Conservation (phyloP, 2,329 filamentous ascomycete species). For the Stagonosporopsis tanaceti region DNA sequence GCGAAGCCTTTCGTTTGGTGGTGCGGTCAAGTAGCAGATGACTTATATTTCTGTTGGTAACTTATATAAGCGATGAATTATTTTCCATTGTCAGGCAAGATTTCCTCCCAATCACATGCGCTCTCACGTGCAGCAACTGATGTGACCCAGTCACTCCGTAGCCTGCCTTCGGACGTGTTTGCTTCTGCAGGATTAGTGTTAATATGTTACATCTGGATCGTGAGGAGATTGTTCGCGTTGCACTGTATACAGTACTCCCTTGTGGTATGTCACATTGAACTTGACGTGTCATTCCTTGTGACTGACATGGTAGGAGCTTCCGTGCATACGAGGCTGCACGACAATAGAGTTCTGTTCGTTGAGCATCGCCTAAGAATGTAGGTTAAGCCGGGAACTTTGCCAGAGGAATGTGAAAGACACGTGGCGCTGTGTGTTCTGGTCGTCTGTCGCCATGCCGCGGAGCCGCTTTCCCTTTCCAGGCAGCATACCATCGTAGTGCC, state of each 20-base stretch:
- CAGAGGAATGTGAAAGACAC: not conserved
- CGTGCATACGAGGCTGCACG: not conserved
- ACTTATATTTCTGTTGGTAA: not conserved
- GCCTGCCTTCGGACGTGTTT: not conserved
- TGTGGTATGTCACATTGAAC: constrained; percentile 5
- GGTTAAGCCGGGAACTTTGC: not conserved
- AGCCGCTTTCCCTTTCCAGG: too few species aligned
- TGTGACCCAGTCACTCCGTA: not conserved
- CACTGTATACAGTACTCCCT: not conserved
- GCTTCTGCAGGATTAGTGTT: not conserved
- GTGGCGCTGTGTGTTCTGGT: too few species aligned
- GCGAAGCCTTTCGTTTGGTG: not conserved
- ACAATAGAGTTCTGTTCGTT: not conserved
- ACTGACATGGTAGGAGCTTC: not conserved
- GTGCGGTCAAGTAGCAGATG: not conserved
- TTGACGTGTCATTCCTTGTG: not conserved
- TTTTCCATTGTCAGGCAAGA: not conserved
- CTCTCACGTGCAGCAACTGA: not conserved
- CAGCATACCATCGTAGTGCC: too few species aligned
- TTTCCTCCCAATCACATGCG: not conserved
- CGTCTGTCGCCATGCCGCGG: too few species aligned
- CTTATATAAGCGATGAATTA: not conserved
- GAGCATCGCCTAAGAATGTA: not conserved
- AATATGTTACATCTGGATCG: not conserved
- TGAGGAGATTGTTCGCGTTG: not conserved